Percentiles rank a stretch among this genome's conserved stretches.
These are phyloP conservation scores for Exophiala sideris DNA, from an alignment of 2,329 filamentous ascomycete species.

Conservation along the genomic window DNA sequence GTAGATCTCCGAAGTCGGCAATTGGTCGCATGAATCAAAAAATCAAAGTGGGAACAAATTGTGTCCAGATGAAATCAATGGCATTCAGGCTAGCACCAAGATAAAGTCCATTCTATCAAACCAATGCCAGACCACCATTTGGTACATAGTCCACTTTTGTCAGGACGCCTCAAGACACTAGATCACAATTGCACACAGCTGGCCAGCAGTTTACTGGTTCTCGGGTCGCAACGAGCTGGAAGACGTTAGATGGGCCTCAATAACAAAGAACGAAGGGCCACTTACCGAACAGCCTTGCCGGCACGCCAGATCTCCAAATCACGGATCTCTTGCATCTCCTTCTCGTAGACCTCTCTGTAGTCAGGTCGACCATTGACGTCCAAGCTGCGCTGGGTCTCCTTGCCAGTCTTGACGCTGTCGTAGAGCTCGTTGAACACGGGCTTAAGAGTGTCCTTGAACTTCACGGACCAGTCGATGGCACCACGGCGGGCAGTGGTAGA, in stretches of 20 bases:
- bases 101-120: slow-evolving; percentile 4
- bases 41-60: not conserved
- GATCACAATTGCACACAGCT: slow-evolving; percentile 1
- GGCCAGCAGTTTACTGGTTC: slow-evolving; percentile 55
- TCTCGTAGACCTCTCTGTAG: slow-evolving; percentile 96
- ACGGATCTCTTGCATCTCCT: slow-evolving; percentile 98
- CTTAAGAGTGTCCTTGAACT: slow-evolving; percentile 98
- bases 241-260: slow-evolving; percentile 24
- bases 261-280: slow-evolving; percentile 19
- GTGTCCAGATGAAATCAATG: not conserved
- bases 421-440: slow-evolving; percentile 98
- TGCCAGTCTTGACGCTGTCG: slow-evolving; percentile 83
- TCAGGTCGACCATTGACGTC: slow-evolving; percentile 95
- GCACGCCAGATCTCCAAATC: slow-evolving; percentile 98
- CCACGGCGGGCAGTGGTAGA: slow-evolving; percentile 97
- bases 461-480: slow-evolving; percentile 96
- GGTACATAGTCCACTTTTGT: slow-evolving; percentile 17
- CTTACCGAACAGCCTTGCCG: slow-evolving; percentile 90
- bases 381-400: slow-evolving; percentile 92
- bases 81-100: slow-evolving; percentile 8
- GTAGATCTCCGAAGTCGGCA: slow-evolving; percentile 10
- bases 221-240: slow-evolving; percentile 72
- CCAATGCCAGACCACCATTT: slow-evolving; percentile 3
- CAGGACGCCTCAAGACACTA: slow-evolving; percentile 15
- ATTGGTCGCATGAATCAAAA: not conserved